A percentile compares a stretch with the other conserved stretches of the same genome.
These are phyloP conservation scores for Limonium bicolor DNA, from an alignment of 148 eudicot species.

Conservation along the genomic window DNA sequence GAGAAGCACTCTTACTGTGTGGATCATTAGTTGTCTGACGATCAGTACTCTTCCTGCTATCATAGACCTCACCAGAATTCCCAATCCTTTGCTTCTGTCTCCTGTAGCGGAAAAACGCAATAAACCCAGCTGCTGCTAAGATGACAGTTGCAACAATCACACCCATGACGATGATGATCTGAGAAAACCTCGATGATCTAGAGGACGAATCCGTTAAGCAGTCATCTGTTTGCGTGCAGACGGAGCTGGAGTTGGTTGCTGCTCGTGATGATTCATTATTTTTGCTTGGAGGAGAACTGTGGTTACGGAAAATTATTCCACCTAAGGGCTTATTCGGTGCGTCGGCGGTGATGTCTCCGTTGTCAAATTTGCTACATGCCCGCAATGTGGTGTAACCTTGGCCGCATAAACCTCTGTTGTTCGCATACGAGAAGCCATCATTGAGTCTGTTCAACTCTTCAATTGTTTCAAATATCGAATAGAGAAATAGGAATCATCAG, in stretches of 20 bases:
- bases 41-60: constrained; percentile 40
- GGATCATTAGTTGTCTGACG: constrained; percentile 25
- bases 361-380: constrained; percentile 50
- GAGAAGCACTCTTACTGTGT: constrained; percentile 45
- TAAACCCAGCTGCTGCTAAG: constrained; percentile 23
- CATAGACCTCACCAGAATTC: constrained; percentile 25
- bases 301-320: constrained; percentile 9
- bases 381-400: constrained; percentile 36
- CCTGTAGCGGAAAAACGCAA: constrained; percentile 25
- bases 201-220: no score
- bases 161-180: constrained; percentile 26
- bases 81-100: constrained; percentile 70
- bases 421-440: constrained; percentile 30
- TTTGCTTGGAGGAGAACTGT: constrained; percentile 10
- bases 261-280: no score
- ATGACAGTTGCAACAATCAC: constrained; percentile 16
- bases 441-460: constrained; percentile 52
- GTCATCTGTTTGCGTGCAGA: constrained; percentile 21
- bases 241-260: constrained; percentile 12
- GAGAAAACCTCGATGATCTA: constrained; percentile 23
- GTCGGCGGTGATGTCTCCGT: constrained; percentile 20
- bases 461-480: constrained; percentile 2
- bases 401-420: constrained; percentile 69
- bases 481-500: background rate
- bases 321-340: constrained; percentile 17